Conservation (phyloP, 306 rosid genomes). For the Quercus aquifolioides region DNA sequence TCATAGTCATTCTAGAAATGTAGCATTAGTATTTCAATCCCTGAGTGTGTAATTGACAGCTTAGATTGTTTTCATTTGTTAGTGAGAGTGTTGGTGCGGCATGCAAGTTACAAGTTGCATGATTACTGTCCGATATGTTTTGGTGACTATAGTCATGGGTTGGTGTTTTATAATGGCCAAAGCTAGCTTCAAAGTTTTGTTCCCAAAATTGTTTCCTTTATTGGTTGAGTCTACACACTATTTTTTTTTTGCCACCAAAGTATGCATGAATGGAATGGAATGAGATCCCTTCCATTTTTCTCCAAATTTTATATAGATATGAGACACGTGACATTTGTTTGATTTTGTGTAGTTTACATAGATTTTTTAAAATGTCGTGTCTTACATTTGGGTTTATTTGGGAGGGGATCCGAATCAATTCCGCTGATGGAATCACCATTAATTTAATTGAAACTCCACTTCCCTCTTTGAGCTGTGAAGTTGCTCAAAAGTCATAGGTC, state of each 20-base stretch:
- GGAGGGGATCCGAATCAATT: too few relatives aligned
- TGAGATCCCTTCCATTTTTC: too few relatives aligned
- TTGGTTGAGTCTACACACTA: neutral
- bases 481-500: too few relatives aligned
- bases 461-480: too few relatives aligned
- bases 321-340: too few relatives aligned
- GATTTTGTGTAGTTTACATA: too few relatives aligned
- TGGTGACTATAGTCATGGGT: neutral
- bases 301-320: too few relatives aligned
- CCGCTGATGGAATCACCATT: too few relatives aligned
- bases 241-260: neutral
- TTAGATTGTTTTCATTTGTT: constrained; percentile 12
- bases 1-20: neutral
- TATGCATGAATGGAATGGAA: neutral
- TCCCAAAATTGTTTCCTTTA: neutral
- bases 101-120: constrained; percentile 2
- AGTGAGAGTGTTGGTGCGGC: constrained; percentile 20
- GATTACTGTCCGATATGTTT: neutral
- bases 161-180: neutral
- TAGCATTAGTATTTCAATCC: constrained; percentile 12
- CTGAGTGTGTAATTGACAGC: constrained; percentile 25
- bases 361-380: too few relatives aligned
- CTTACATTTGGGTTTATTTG: too few relatives aligned
- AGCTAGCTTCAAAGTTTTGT: neutral
- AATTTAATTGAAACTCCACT: too few relatives aligned